Percentiles rank a stretch among this genome's conserved stretches.
These are phyloP conservation scores for Kluyveromyces starmeri DNA, from an alignment of 805 yeast species.

Conservation along the genomic window DNA sequence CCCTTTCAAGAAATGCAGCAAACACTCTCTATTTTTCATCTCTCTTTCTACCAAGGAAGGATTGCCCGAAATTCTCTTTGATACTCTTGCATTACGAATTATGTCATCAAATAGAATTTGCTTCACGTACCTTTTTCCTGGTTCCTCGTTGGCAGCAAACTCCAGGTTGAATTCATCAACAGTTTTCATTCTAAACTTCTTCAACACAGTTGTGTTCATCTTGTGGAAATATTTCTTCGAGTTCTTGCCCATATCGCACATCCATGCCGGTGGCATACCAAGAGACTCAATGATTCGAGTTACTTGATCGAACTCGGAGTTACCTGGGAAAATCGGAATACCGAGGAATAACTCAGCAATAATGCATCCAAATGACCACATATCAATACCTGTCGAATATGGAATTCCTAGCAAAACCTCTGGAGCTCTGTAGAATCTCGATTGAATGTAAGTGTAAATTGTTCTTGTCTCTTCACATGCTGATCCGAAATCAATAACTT, in stretches of 20 bases:
- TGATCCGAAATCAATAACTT: conserved; percentile 92
- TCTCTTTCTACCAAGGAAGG: conserved; percentile 51
- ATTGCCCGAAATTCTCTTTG: conserved; percentile 40
- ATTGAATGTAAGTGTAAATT: conserved; percentile 83
- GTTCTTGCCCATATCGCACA: conserved; percentile 92
- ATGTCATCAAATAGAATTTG: conserved; percentile 60
- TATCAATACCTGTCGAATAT: conserved; percentile 86
- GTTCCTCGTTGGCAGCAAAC: conserved; percentile 44
- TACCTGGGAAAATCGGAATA: conserved; percentile 88
- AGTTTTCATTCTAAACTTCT: conserved; percentile 35
- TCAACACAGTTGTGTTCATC: conserved; percentile 12
- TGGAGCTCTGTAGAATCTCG: conserved; percentile 89
- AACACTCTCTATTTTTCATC: conserved; percentile 56
- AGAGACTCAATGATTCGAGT: conserved; percentile 72
- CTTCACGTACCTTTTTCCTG: conserved; percentile 78
- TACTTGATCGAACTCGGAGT: conserved; percentile 87
- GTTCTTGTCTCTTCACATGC: conserved; percentile 91
- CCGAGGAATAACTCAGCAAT: conserved; percentile 87
- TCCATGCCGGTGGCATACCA: conserved; percentile 88
- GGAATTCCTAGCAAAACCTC: conserved; percentile 90
- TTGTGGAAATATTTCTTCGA: conserved; percentile 47
- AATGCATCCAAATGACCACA: conserved; percentile 96
- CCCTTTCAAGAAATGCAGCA: conserved; percentile 72
- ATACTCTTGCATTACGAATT: conserved; percentile 63
- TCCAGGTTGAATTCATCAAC: conserved; percentile 40